These are phyloP conservation scores for Linderniella brevidens DNA, from an alignment of 257 asterid genomes.

Conservation along the genomic window DNA sequence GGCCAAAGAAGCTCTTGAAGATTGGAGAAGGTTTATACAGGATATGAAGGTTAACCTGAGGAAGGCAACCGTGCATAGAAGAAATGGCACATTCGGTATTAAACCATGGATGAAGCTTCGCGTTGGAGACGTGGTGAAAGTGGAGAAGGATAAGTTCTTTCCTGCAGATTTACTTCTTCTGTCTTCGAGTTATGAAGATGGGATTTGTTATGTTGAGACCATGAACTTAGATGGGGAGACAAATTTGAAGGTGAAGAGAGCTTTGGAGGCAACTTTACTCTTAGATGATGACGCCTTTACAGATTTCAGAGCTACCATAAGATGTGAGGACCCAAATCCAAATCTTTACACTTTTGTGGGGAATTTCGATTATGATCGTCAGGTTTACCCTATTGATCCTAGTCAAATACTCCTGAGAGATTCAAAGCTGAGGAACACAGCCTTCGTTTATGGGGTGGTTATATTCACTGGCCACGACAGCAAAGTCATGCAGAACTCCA, in stretches of 20 bases:
- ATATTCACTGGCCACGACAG: constrained; percentile 88
- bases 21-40: constrained; percentile 85
- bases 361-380: constrained; percentile 73
- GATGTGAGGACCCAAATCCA: constrained; percentile 94
- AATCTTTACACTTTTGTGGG: constrained; percentile 83
- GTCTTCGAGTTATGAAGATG: constrained; percentile 91
- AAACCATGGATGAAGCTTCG: constrained; percentile 89
- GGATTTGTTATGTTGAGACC: constrained; percentile 93
- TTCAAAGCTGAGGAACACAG: constrained; percentile 86
- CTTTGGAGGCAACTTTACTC: constrained; percentile 61
- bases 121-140: constrained; percentile 87
- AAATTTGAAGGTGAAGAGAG: constrained; percentile 83
- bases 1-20: constrained; percentile 95
- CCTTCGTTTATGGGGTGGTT: constrained; percentile 77
- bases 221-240: constrained; percentile 99
- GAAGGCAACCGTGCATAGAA: constrained; percentile 56
- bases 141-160: constrained; percentile 80
- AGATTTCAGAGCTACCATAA: constrained; percentile 57
- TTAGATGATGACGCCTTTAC: constrained; percentile 63
- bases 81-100: constrained; percentile 47
- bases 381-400: constrained; percentile 80
- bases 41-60: constrained; percentile 93
- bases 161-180: constrained; percentile 93
- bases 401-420: constrained; percentile 88
- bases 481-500: constrained; percentile 93